phyloP scores from a whole-genome alignment of 257 asterid genomes.

The Solanum piurae region DNA sequence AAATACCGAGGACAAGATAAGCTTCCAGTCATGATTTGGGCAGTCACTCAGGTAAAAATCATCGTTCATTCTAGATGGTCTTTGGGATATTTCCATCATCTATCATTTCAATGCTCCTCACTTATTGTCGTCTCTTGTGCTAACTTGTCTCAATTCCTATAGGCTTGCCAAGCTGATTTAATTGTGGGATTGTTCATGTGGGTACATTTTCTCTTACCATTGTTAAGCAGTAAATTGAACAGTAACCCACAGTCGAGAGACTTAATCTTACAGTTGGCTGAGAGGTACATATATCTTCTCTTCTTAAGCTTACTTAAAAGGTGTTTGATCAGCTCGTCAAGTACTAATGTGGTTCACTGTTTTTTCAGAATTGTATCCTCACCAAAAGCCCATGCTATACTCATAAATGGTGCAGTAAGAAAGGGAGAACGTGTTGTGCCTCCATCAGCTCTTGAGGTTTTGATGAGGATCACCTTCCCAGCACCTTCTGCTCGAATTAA shows the following conservation, averaged over 20 bases:
- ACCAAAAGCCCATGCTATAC: constrained; percentile 63
- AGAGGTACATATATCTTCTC: constrained; percentile 37
- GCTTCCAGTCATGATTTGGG: constrained; percentile 63
- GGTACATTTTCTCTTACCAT: constrained; percentile 60
- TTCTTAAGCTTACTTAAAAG: not conserved
- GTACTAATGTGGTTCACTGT: not conserved
- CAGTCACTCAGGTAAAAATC: constrained; percentile 46
- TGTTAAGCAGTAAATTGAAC: constrained; percentile 57
- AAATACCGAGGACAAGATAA: constrained; percentile 78
- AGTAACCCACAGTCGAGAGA: constrained; percentile 70
- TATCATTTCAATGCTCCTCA: not conserved
- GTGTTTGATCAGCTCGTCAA: not conserved
- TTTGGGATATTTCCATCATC: not conserved
- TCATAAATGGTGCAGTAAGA: constrained; percentile 57
- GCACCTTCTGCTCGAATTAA: constrained; percentile 58
- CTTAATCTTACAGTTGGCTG: constrained; percentile 68
- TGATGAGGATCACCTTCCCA: constrained; percentile 58
- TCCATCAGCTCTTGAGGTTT: constrained; percentile 58
- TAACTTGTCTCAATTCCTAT: not conserved
- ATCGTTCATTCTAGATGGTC: not conserved
- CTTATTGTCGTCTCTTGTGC: not conserved
- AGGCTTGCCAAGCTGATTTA: constrained; percentile 77
- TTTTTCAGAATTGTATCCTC: constrained; percentile 46
- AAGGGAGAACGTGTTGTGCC: constrained; percentile 76
- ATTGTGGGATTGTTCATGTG: constrained; percentile 65